Evolutionary conservation across 805 yeast species (phyloP).

Genomic region (Tetrapisispora iriomotensis): DNA sequence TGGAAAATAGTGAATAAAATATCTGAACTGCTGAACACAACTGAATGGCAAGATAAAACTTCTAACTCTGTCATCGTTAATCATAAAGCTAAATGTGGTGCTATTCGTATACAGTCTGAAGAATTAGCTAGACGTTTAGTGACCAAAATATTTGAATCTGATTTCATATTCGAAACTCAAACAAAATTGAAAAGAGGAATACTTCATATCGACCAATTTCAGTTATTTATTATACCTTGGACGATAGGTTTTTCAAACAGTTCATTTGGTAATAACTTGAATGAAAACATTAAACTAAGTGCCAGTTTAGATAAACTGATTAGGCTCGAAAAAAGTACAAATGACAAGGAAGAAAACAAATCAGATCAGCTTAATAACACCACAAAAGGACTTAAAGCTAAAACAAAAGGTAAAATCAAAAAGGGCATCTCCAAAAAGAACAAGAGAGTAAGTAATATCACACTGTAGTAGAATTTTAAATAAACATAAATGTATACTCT

Average conservation of each 20-base stretch:
- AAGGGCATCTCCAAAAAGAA: too few species aligned
- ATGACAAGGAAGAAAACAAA: background rate
- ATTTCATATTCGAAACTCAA: constrained; percentile 4
- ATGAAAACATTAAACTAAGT: constrained; percentile 17
- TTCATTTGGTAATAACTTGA: constrained; percentile 16
- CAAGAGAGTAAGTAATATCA: constrained; percentile 6
- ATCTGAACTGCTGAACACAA: constrained; percentile 22
- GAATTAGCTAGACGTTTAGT: constrained; percentile 10
- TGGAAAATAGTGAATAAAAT: constrained; percentile 46
- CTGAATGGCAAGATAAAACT: constrained; percentile 15
- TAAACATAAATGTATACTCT: too few species aligned
- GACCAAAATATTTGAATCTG: constrained; percentile 1
- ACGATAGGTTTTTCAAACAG: constrained; percentile 12
- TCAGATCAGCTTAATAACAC: constrained; percentile 5
- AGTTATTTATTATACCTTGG: constrained; percentile 18
- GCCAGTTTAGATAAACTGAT: constrained; percentile 12
- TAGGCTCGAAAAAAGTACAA: constrained; percentile 4
- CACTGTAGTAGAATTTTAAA: too few species aligned
- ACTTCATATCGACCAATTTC: constrained; percentile 13
- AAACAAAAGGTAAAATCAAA: constrained; percentile 14
- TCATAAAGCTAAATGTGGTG: constrained; percentile 22
- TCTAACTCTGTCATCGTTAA: constrained; percentile 16
- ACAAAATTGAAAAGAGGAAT: constrained; percentile 13
- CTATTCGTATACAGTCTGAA: constrained; percentile 15
- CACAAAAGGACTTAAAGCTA: constrained; percentile 9